Percentiles rank a stretch among this genome's conserved stretches.
phyloP scores from a whole-genome alignment of 2,329 filamentous ascomycete species.

The Incumbomyces delicatus region DNA sequence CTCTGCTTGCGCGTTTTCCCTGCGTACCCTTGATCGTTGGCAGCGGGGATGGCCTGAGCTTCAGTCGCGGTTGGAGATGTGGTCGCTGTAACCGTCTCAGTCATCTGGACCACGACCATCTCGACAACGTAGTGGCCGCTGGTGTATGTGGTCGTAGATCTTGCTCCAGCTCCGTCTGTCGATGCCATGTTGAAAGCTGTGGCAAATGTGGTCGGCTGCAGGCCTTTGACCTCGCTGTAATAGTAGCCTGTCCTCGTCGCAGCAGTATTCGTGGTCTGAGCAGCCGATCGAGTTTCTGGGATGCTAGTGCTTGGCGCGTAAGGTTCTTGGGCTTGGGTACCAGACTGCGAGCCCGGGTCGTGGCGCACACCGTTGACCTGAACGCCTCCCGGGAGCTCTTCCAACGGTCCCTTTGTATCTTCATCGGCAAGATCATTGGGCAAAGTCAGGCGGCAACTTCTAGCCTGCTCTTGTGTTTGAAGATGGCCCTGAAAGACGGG shows the following conservation, averaged over 20 bases:
- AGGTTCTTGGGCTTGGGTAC: background rate
- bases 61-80: background rate
- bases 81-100: conserved; percentile 1
- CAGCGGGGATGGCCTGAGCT: background rate
- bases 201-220: background rate
- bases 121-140: conserved; percentile 7
- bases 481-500: conserved; percentile 3
- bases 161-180: background rate
- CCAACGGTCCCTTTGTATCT: background rate
- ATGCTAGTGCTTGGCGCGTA: conserved; percentile 1
- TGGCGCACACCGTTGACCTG: conserved; percentile 3
- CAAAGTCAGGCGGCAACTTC: background rate
- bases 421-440: background rate
- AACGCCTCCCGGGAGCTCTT: conserved; percentile 1
- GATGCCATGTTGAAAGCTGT: background rate
- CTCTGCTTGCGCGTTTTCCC: background rate
- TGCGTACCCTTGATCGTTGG: background rate
- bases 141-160: conserved; percentile 5
- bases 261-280: background rate
- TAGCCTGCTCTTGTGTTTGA: conserved; percentile 4
- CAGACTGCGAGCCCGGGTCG: background rate
- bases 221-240: background rate
- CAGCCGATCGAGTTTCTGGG: background rate
- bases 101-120: conserved; percentile 1
- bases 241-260: background rate